Conservation (phyloP, 148 eudicot genomes). For the Polygonum maritimum region DNA sequence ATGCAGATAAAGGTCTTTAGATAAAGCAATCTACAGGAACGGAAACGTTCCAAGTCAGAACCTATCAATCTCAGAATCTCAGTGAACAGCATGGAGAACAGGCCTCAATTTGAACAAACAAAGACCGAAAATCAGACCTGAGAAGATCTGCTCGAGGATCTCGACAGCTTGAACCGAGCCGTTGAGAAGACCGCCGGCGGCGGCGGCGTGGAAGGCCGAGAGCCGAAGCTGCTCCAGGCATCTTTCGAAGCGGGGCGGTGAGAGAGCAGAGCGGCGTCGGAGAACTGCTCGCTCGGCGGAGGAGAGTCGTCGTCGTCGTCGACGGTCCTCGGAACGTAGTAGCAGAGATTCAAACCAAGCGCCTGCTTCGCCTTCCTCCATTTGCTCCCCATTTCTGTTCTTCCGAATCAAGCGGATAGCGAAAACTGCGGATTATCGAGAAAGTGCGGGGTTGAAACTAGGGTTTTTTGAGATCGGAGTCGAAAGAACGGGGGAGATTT, state of each 20-base stretch:
- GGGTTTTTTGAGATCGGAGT: slow-evolving; percentile 17
- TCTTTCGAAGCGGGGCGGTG: background rate
- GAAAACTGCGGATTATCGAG: background rate
- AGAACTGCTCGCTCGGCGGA: slow-evolving; percentile 21
- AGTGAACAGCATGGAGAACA: background rate
- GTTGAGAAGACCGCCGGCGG: background rate
- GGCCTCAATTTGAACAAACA: background rate
- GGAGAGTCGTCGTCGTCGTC: slow-evolving; percentile 23
- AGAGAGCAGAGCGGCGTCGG: slow-evolving; percentile 28
- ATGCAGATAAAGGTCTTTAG: background rate
- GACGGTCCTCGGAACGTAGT: slow-evolving; percentile 31
- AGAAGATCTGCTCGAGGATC: slow-evolving; percentile 16
- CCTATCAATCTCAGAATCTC: background rate
- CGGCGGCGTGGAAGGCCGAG: slow-evolving; percentile 4
- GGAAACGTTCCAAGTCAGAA: background rate
- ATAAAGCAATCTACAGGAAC: background rate
- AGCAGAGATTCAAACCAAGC: slow-evolving; percentile 48
- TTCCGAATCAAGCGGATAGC: background rate
- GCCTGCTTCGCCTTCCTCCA: slow-evolving; percentile 72
- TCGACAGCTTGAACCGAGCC: slow-evolving; percentile 4
- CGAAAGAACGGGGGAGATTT: slow-evolving; percentile 11
- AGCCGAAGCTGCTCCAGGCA: slow-evolving; percentile 1
- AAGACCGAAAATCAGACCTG: slow-evolving; percentile 15
- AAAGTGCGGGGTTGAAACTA: background rate
- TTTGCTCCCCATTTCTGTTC: slow-evolving; percentile 46